A percentile compares a stretch with the other conserved stretches of the same genome.
Evolutionary conservation across 148 eudicot species (phyloP).

Genomic region (Euryodendron excelsum): DNA sequence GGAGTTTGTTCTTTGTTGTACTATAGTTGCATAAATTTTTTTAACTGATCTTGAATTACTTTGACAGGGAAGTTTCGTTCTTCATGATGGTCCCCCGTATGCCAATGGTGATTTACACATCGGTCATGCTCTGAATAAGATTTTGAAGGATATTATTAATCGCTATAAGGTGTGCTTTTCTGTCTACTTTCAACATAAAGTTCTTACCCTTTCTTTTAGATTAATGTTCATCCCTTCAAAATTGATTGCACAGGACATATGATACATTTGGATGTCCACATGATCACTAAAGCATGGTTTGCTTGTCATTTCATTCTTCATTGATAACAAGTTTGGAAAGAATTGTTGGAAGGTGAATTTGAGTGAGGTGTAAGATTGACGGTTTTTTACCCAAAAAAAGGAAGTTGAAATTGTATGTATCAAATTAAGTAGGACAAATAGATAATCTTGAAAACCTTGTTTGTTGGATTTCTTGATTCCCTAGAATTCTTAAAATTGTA

Average conservation of each 20-base stretch:
- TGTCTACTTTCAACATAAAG: not conserved
- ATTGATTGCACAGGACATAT: not conserved
- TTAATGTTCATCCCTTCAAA: not conserved
- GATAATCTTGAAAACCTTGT: too few species aligned
- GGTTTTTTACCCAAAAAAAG: too few species aligned
- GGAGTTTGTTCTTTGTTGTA: not conserved
- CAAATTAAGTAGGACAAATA: too few species aligned
- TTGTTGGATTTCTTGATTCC: too few species aligned
- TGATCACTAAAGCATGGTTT: too few species aligned
- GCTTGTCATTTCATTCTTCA: too few species aligned
- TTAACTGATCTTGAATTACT: constrained; percentile 19
- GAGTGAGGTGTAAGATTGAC: too few species aligned
- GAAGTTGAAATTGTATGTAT: too few species aligned
- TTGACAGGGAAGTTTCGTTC: constrained; percentile 76
- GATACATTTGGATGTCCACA: too few species aligned
- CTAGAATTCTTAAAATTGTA: too few species aligned
- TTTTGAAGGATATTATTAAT: constrained; percentile 88
- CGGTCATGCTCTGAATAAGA: constrained; percentile 94
- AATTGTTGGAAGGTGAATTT: too few species aligned
- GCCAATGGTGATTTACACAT: constrained; percentile 98
- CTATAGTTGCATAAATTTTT: not conserved
- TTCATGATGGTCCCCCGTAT: constrained; percentile 99
- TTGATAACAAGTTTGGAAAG: too few species aligned
- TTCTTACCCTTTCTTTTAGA: not conserved
- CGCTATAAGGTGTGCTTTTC: constrained; percentile 68